phyloP scores from a whole-genome alignment of 257 asterid species.

The Fraxinus pennsylvanica region DNA sequence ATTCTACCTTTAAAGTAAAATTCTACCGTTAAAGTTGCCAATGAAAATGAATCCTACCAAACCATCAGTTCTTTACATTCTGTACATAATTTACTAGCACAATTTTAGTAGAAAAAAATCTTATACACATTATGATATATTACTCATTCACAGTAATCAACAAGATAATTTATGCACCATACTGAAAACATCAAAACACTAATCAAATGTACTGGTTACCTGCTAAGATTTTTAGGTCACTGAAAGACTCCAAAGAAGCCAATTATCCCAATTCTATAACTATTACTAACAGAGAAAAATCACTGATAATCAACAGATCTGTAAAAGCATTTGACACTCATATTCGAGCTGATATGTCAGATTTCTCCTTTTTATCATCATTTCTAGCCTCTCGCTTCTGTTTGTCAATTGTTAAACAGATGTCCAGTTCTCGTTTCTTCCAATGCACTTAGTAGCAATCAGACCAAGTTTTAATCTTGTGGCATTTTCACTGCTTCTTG shows the following conservation, averaged over 20 bases:
- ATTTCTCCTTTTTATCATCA: conserved; percentile 6
- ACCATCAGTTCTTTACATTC: background rate
- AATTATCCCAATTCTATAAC: background rate
- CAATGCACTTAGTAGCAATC: background rate
- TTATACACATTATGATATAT: background rate
- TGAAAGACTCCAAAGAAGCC: background rate
- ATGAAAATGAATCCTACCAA: background rate
- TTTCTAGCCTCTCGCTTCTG: conserved; percentile 4
- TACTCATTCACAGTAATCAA: conserved; percentile 4
- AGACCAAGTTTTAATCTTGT: background rate
- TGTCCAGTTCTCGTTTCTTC: background rate
- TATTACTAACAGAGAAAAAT: background rate
- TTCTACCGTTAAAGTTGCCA: background rate
- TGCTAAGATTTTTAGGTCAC: conserved; percentile 2
- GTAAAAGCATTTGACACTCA: background rate
- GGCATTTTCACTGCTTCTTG: background rate
- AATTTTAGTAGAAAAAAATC: background rate
- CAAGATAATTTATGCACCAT: background rate
- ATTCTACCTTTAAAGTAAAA: background rate
- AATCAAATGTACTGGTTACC: conserved; percentile 4
- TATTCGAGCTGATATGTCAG: background rate
- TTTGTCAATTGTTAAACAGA: conserved; percentile 12
- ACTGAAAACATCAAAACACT: background rate
- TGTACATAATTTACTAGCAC: background rate
- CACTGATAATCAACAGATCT: background rate